Conservation (phyloP, 805 yeast species). For the Saccharomycopsis fermentans region DNA sequence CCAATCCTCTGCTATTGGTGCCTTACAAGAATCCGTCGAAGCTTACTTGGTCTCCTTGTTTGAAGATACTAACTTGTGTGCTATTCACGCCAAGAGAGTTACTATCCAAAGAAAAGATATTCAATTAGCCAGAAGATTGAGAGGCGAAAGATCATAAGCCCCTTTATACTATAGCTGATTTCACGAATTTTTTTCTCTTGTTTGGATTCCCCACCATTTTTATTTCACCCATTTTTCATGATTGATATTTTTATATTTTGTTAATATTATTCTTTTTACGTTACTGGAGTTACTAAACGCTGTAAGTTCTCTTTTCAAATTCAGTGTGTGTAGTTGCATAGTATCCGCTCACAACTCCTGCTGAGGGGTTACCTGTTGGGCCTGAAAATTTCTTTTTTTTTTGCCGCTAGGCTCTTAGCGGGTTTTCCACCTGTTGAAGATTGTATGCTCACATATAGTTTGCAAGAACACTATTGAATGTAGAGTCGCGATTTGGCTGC, state of each 20-base stretch:
- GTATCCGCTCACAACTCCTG: too few relatives aligned
- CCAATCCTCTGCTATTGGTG: constrained; percentile 96
- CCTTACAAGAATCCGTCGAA: constrained; percentile 97
- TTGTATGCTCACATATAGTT: too few relatives aligned
- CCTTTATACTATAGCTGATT: neutral
- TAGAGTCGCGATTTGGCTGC: too few relatives aligned
- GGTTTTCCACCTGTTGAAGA: too few relatives aligned
- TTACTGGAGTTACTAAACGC: too few relatives aligned
- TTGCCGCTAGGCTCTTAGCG: too few relatives aligned
- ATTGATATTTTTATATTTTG: neutral
- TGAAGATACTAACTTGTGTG: constrained; percentile 97
- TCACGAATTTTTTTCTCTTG: neutral
- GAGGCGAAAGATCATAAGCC: constrained; percentile 70
- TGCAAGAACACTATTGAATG: too few relatives aligned
- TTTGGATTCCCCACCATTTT: neutral
- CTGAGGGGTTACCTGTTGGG: too few relatives aligned
- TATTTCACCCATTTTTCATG: too few relatives aligned
- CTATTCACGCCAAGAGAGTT: constrained; percentile 98
- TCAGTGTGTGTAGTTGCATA: too few relatives aligned
- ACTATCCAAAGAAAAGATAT: constrained; percentile 98
- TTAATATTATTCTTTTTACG: neutral
- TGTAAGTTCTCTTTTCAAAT: too few relatives aligned
- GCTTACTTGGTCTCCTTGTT: constrained; percentile 93
- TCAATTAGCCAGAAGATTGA: constrained; percentile 94
- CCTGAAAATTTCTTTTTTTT: too few relatives aligned